These are phyloP conservation scores for Termitomyces sp. DNA, from an alignment of 768 basidiomycete genomes.

Conservation along the genomic window DNA sequence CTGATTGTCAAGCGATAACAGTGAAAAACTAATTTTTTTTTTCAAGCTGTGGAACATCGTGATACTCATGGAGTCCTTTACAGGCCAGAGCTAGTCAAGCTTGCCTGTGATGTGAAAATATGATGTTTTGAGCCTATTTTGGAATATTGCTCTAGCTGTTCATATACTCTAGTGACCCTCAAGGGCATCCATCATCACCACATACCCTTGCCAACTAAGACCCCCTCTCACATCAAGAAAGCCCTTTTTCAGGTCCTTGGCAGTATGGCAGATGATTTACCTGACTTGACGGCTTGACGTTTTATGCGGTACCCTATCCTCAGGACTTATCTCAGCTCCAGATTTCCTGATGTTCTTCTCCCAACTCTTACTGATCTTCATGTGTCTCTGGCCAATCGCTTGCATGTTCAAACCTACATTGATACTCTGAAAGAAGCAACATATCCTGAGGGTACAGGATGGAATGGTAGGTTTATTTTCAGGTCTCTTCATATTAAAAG, in stretches of 20 bases:
- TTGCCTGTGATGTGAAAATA: neutral
- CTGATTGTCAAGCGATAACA: too few species aligned
- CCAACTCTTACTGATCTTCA: constrained; percentile 20
- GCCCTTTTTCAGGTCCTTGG: constrained; percentile 9
- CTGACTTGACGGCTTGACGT: constrained; percentile 17
- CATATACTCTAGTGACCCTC: constrained; percentile 15
- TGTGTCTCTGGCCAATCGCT: constrained; percentile 18
- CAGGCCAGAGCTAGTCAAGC: neutral
- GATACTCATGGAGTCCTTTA: neutral
- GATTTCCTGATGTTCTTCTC: constrained; percentile 6
- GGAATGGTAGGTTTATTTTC: constrained; percentile 12
- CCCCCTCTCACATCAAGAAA: constrained; percentile 10
- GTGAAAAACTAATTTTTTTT: too few species aligned
- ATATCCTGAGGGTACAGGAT: constrained; percentile 18
- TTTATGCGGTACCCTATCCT: constrained; percentile 16
- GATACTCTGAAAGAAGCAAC: neutral
- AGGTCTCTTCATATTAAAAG: too few species aligned
- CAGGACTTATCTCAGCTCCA: neutral
- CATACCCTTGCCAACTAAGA: constrained; percentile 19
- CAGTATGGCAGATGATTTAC: constrained; percentile 13
- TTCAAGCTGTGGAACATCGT: too few species aligned
- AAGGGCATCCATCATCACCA: constrained; percentile 21
- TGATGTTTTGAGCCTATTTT: constrained; percentile 6
- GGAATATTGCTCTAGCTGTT: constrained; percentile 14
- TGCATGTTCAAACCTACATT: constrained; percentile 17